Percentiles rank a stretch among this genome's conserved stretches.
Evolutionary conservation across 352 stramenopile species (phyloP).

Genomic region (Phytophthora citricola): DNA sequence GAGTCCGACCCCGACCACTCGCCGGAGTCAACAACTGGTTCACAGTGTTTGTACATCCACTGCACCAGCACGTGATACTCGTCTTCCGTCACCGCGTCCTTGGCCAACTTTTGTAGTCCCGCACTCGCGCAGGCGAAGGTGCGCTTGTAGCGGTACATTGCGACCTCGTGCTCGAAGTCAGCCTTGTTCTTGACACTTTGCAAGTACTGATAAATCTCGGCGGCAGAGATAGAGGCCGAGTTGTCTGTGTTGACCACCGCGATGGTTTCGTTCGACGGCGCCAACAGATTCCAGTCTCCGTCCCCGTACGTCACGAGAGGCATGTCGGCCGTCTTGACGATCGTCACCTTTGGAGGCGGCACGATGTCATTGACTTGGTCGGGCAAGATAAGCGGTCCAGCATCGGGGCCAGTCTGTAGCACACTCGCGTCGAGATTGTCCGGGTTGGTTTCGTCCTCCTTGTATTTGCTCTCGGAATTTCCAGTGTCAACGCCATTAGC

Average conservation of each 20-base stretch:
- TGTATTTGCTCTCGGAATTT: neutral
- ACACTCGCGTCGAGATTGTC: neutral
- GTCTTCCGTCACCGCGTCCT: slow-evolving; percentile 34
- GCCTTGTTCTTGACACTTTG: slow-evolving; percentile 32
- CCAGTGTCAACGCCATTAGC: slow-evolving; percentile 8
- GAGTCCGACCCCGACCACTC: too few relatives aligned
- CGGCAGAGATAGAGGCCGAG: slow-evolving; percentile 31
- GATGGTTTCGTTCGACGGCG: slow-evolving; percentile 42
- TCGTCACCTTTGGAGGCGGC: slow-evolving; percentile 20
- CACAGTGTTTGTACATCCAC: slow-evolving; percentile 55
- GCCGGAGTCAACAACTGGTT: slow-evolving; percentile 11
- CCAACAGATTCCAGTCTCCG: slow-evolving; percentile 46
- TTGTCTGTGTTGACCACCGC: slow-evolving; percentile 34
- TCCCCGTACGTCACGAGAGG: slow-evolving; percentile 22
- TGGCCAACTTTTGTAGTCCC: slow-evolving; percentile 37
- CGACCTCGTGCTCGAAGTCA: slow-evolving; percentile 28
- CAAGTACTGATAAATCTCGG: slow-evolving; percentile 46
- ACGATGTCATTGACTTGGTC: slow-evolving; percentile 9
- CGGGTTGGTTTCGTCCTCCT: too few relatives aligned
- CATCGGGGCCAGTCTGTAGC: neutral
- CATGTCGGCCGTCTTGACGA: slow-evolving; percentile 25
- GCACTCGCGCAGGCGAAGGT: slow-evolving; percentile 37
- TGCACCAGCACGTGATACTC: slow-evolving; percentile 44
- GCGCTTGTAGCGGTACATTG: slow-evolving; percentile 42
- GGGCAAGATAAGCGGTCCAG: slow-evolving; percentile 1